Evolutionary conservation across 2,329 filamentous ascomycete genomes (phyloP), one percentile per base, ranked within the genome.

Genomic region (Colletotrichum sansevieriae): DNA sequence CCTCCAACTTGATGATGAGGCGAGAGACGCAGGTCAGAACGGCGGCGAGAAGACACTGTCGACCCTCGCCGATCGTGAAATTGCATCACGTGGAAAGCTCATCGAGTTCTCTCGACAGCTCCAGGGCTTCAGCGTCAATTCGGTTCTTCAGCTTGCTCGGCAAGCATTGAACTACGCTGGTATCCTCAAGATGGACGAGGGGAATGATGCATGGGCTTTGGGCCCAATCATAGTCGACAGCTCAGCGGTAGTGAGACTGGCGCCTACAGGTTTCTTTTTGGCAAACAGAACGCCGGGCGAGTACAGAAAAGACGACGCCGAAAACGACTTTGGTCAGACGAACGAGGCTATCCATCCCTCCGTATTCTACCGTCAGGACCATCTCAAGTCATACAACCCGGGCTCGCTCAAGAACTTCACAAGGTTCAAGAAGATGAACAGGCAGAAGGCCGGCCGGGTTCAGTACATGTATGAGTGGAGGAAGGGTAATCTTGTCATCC

Each of bases 341-440:
- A 65, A 68, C 10, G 70, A 71, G 20, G 11, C 18, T 13, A 20
- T 71, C 11, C 70, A 71, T 35, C 70, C 70, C 3, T 63, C 61
- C 12, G 54, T 65, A 12, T 22, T 51, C 9, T 54, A 65, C 4
- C 68, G 70, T 20, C 33, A n/a, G 39, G n/a, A 15, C 1, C n/a
- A 49, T 4, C 6, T 22, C 10, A 49, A 33, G 3, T 70, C 49
- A 9, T 52, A 70, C 33, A 18, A 9, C 1, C 63, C 63, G 10
- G 12, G 10, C 3, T 22, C 68, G 4, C 52, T 68, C 2, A 18
- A 35, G 12, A 18, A 39, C 4, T 61, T 59, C 15, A 15, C 3
- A 13, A 44, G 35, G 22, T 33, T 37, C 1, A 52, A 47, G 37
- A 54, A 15, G 9, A 25, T 49, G 46, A 35, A 39, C 11, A 49